A percentile compares a stretch with the other conserved stretches of the same genome.
Conservation (phyloP, 768 basidiomycete species). For the Pisolithus albus region DNA sequence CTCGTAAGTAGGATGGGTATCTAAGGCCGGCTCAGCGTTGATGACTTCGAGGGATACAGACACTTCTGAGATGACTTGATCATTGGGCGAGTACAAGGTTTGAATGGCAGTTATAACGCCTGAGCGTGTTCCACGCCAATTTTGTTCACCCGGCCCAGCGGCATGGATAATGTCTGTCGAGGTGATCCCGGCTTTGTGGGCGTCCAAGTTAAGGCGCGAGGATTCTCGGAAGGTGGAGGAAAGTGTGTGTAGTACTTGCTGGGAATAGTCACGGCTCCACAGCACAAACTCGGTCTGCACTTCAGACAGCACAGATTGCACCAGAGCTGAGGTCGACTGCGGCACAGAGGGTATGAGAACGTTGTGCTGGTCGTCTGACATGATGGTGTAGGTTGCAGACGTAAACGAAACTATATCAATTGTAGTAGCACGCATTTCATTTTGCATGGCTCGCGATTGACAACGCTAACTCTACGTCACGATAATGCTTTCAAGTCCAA, state of each 20-base stretch:
- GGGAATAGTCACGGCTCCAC: slow-evolving; percentile 15
- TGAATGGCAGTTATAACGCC: slow-evolving; percentile 3
- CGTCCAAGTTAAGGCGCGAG: slow-evolving; percentile 6
- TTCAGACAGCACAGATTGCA: slow-evolving; percentile 11
- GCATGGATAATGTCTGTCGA: background rate
- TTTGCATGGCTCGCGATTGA: no score
- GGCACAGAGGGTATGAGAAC: background rate
- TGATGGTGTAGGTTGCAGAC: background rate
- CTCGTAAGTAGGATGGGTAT: slow-evolving; percentile 43
- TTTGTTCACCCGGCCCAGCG: background rate
- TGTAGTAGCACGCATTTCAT: background rate
- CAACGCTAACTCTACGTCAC: no score
- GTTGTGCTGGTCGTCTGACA: background rate
- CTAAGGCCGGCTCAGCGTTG: slow-evolving; percentile 6
- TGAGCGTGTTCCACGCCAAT: background rate
- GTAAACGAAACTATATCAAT: no score
- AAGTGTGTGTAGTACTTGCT: slow-evolving; percentile 10
- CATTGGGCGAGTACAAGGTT: slow-evolving; percentile 13
- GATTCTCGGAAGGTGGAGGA: slow-evolving; percentile 12
- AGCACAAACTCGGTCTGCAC: slow-evolving; percentile 19
- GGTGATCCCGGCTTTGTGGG: slow-evolving; percentile 2
- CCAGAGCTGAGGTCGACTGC: slow-evolving; percentile 6
- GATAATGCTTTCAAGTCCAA: no score
- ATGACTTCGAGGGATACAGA: slow-evolving; percentile 13
- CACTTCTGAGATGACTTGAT: slow-evolving; percentile 5